Evolutionary conservation across 306 rosid genomes (phyloP).

Genomic region (Geum urbanum): DNA sequence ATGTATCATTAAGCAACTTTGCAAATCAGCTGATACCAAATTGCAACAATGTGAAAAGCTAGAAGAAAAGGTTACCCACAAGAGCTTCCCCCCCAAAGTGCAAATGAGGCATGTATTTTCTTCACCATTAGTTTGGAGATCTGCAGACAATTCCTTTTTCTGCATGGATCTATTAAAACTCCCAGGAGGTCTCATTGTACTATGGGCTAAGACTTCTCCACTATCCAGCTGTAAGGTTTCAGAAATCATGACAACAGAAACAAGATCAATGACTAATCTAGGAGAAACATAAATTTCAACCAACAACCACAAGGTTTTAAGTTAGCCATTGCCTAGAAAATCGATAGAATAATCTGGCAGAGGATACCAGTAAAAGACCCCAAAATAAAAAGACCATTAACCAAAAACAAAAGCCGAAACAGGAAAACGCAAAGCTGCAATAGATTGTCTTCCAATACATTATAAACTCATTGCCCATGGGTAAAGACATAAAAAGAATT

Average conservation of each 20-base stretch:
- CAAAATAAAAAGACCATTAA: background rate
- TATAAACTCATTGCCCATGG: too few species aligned
- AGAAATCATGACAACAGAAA: constrained; percentile 18
- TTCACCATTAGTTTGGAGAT: constrained; percentile 26
- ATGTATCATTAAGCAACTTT: background rate
- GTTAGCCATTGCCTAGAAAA: constrained; percentile 2
- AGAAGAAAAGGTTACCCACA: constrained; percentile 57
- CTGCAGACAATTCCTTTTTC: constrained; percentile 37
- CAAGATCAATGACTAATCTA: constrained; percentile 18
- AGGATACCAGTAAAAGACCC: too few species aligned
- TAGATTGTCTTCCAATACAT: background rate
- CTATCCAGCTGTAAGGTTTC: constrained; percentile 46
- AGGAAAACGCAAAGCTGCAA: background rate
- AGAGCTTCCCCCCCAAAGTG: constrained; percentile 60
- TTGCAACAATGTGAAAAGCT: constrained; percentile 24
- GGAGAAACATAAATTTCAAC: constrained; percentile 1
- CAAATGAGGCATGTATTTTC: constrained; percentile 49
- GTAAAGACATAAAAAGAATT: too few species aligned
- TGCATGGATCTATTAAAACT: constrained; percentile 25
- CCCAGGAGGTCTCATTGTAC: constrained; percentile 20
- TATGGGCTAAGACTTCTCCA: constrained; percentile 38
- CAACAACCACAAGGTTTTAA: background rate
- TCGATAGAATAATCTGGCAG: background rate
- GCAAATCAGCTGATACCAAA: constrained; percentile 3
- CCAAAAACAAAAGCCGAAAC: background rate